phyloP scores from a whole-genome alignment of 2,329 filamentous ascomycete species.

The Sporothrix mexicana region DNA sequence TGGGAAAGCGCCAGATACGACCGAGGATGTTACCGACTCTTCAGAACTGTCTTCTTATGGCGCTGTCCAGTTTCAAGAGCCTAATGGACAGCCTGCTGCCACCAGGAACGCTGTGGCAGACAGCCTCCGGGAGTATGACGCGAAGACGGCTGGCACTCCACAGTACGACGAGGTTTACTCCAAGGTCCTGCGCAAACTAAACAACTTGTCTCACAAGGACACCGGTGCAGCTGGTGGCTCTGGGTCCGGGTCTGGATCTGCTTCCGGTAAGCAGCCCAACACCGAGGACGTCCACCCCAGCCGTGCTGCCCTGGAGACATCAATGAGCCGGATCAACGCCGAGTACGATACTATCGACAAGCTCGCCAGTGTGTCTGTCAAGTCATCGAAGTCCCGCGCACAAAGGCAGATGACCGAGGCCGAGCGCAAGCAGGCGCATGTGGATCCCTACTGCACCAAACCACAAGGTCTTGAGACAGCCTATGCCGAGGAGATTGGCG shows the following conservation, averaged over 20 bases:
- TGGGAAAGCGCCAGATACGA: conserved; percentile 39
- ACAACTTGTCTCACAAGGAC: conserved; percentile 23
- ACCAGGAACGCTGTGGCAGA: conserved; percentile 47
- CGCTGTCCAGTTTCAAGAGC: conserved; percentile 37
- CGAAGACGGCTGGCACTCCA: conserved; percentile 25
- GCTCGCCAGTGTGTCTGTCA: conserved; percentile 41
- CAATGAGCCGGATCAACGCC: conserved; percentile 43
- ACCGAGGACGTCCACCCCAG: conserved; percentile 22
- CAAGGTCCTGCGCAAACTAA: conserved; percentile 36
- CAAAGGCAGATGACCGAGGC: conserved; percentile 21
- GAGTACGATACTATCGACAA: conserved; percentile 43
- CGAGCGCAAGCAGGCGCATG: conserved; percentile 29
- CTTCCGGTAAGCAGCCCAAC: conserved; percentile 25
- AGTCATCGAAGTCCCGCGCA: conserved; percentile 34
- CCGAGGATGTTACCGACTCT: conserved; percentile 21
- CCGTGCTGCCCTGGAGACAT: conserved; percentile 42
- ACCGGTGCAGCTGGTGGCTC: conserved; percentile 1
- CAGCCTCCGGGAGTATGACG: conserved; percentile 49
- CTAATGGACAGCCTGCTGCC: conserved; percentile 41
- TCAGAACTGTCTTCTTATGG: conserved; percentile 39
- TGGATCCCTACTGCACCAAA: conserved; percentile 49
- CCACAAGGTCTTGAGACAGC: conserved; percentile 57
- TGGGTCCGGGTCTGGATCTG: background rate
- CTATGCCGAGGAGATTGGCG: conserved; percentile 53
- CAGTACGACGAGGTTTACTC: conserved; percentile 45